A percentile compares a stretch with the other conserved stretches of the same genome.
These are phyloP conservation scores for Sicyos edulis DNA, from an alignment of 306 rosid species.

Conservation along the genomic window DNA sequence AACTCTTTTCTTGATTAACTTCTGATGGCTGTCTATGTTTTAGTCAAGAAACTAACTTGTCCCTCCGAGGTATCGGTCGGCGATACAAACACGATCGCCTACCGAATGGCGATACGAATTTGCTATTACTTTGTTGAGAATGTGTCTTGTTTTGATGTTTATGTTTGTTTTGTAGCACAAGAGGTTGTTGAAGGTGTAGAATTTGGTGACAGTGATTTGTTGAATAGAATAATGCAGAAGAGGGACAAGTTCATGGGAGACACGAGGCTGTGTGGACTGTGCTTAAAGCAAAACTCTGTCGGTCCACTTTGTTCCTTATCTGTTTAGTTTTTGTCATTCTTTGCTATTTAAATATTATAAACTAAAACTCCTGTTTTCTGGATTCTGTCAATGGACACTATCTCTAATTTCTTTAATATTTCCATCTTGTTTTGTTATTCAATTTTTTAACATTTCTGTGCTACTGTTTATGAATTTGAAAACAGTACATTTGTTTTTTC, in stretches of 20 bases:
- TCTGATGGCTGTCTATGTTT: neutral
- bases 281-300: slow-evolving; percentile 1
- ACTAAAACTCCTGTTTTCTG: too few species aligned
- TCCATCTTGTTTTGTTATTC: too few species aligned
- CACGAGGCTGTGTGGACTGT: neutral
- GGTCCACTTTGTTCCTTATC: slow-evolving; percentile 7
- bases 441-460: too few species aligned
- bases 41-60: neutral
- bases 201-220: slow-evolving; percentile 26
- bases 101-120: neutral
- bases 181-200: slow-evolving; percentile 8
- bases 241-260: slow-evolving; percentile 23
- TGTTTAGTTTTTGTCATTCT: too few species aligned
- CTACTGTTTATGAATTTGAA: too few species aligned
- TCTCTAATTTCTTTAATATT: too few species aligned
- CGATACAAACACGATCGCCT: too few species aligned
- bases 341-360: too few species aligned
- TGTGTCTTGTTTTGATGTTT: neutral
- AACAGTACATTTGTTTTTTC: too few species aligned
- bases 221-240: neutral
- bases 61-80: too few species aligned
- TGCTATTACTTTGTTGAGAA: neutral
- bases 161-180: neutral
- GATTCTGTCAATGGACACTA: too few species aligned
- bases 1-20: too few species aligned